Conservation (phyloP, 441 rosid genomes). For the Adansonia grandidieri region DNA sequence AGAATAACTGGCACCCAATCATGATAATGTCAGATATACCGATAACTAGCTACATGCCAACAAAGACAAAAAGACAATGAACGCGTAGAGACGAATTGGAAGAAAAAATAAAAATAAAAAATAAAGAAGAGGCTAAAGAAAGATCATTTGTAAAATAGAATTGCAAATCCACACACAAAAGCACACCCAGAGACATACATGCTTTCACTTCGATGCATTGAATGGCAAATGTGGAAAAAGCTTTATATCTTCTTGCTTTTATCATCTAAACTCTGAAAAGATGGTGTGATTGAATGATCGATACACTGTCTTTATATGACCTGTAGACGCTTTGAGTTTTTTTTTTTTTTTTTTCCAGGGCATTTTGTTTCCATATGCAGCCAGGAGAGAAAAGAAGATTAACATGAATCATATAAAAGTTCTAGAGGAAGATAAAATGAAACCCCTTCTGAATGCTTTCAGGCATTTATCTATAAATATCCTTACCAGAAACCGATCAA, state of each 20-base stretch:
- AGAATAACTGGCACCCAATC: background rate
- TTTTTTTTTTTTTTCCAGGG: background rate
- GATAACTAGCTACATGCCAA: background rate
- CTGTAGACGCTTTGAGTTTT: background rate
- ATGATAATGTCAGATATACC: background rate
- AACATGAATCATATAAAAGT: background rate
- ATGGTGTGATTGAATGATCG: too few relatives aligned
- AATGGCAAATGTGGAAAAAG: background rate
- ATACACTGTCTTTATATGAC: too few relatives aligned
- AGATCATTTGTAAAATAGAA: background rate
- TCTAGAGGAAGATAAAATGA: background rate
- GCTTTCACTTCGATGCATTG: background rate
- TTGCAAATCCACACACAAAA: background rate
- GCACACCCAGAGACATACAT: background rate
- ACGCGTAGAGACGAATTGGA: background rate
- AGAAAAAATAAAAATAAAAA: background rate
- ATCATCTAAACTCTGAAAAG: background rate
- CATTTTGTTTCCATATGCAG: background rate
- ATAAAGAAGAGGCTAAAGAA: too few relatives aligned
- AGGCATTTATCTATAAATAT: background rate
- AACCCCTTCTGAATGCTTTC: constrained; percentile 6
- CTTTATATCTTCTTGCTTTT: background rate
- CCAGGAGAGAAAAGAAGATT: background rate
- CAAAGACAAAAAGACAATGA: background rate
- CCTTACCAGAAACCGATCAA: background rate